phyloP scores from a whole-genome alignment of 2,329 filamentous ascomycete species.

The Hypoxylon sp. region DNA sequence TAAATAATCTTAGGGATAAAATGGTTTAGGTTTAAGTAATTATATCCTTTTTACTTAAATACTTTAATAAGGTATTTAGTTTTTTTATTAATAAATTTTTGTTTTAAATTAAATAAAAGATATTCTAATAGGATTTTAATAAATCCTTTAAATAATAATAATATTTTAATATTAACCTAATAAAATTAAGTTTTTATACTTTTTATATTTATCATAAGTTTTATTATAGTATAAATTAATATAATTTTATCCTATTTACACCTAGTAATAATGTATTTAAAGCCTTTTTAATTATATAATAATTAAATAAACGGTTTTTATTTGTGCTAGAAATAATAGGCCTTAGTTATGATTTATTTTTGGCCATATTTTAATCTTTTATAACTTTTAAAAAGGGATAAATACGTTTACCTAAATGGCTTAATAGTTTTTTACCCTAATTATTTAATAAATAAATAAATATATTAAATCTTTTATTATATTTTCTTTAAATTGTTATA shows the following conservation, averaged over 20 bases:
- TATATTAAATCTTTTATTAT: neutral
- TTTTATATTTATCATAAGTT: constrained; percentile 1
- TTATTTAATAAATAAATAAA: neutral
- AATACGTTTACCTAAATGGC: neutral
- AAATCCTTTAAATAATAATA: neutral
- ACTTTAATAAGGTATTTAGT: neutral
- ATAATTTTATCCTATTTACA: neutral
- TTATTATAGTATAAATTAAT: neutral
- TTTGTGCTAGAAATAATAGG: neutral
- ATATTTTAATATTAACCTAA: neutral
- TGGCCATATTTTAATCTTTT: neutral
- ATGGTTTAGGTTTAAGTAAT: neutral
- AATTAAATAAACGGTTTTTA: neutral
- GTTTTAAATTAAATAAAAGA: neutral
- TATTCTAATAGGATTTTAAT: neutral
- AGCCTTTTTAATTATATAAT: neutral
- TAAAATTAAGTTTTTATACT: neutral
- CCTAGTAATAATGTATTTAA: neutral
- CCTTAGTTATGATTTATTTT: neutral
- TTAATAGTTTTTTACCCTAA: too few species aligned
- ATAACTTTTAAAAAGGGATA: neutral
- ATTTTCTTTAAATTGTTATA: neutral
- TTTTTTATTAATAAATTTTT: neutral
- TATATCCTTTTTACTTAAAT: constrained; percentile 3
- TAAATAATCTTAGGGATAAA: neutral